Conservation (phyloP, 345 rosid species). For the Eucalyptus victrix region DNA sequence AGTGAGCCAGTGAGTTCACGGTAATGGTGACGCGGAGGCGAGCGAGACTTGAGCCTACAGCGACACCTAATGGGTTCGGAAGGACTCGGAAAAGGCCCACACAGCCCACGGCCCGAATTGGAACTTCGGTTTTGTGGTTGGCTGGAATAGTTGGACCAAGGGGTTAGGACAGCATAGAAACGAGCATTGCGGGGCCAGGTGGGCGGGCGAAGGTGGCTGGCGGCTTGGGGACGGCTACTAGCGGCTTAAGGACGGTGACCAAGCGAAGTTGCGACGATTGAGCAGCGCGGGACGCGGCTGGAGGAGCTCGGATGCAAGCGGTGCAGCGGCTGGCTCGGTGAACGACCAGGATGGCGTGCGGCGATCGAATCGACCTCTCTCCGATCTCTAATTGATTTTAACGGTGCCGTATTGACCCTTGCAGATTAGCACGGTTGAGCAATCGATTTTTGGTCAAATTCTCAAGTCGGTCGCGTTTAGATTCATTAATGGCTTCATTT, state of each 20-base stretch:
- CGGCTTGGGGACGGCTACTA: too few species aligned
- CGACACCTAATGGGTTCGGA: rapidly evolving
- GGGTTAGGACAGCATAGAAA: rapidly evolving
- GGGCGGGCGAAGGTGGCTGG: rapidly evolving
- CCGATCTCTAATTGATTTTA: too few species aligned
- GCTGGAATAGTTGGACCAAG: too few species aligned
- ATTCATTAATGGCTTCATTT: too few species aligned
- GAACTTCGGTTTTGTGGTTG: rapidly evolving
- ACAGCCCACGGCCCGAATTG: rapidly evolving
- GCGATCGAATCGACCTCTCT: rapidly evolving
- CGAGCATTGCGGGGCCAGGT: rapidly evolving
- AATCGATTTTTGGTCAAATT: too few species aligned
- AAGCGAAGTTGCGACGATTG: rapidly evolving
- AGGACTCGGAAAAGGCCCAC: rapidly evolving
- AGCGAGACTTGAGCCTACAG: too few species aligned
- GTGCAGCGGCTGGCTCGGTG: rapidly evolving
- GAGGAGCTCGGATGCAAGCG: rapidly evolving
- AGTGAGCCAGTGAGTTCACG: too few species aligned
- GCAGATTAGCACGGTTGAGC: too few species aligned
- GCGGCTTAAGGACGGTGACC: too few species aligned
- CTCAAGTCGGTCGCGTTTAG: too few species aligned
- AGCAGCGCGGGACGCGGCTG: rapidly evolving
- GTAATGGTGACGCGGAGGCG: rapidly evolving
- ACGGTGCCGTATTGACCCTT: too few species aligned
- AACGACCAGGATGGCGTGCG: rapidly evolving